A percentile compares a stretch with the other conserved stretches of the same genome.
Conservation (phyloP, 2,329 filamentous ascomycete species). For the Cephalotrichum gorgonifer region DNA sequence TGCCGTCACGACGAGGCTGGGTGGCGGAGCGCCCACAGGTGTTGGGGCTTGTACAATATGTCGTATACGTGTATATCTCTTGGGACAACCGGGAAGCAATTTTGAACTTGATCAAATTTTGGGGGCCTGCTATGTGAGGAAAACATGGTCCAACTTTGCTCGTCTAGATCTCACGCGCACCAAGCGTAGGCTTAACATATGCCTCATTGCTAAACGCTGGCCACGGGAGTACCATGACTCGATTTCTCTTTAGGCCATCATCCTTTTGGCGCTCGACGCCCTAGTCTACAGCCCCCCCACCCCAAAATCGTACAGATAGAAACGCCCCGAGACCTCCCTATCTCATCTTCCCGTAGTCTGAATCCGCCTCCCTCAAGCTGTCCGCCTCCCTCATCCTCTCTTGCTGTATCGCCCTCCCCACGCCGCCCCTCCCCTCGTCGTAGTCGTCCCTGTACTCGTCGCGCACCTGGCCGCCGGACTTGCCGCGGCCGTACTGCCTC, state of each 20-base stretch:
- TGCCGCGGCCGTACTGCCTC: conserved; percentile 88
- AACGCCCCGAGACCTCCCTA: conserved; percentile 12
- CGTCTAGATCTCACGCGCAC: not conserved
- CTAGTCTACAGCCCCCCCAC: no score
- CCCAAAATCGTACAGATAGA: not conserved
- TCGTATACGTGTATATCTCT: conserved; percentile 1
- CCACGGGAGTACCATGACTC: no score
- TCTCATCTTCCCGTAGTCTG: conserved; percentile 22
- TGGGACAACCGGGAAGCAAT: not conserved
- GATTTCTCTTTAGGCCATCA: no score
- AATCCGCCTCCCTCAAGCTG: conserved; percentile 10
- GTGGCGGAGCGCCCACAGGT: not conserved
- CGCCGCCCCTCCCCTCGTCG: conserved; percentile 85
- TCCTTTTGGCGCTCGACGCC: no score
- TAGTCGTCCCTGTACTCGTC: conserved; percentile 98
- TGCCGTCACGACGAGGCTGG: not conserved
- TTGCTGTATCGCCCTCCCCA: conserved; percentile 63
- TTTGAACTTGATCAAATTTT: not conserved
- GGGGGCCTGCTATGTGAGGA: not conserved
- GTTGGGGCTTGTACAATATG: conserved; percentile 3
- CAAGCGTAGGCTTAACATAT: not conserved
- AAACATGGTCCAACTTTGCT: not conserved
- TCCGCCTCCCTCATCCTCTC: conserved; percentile 34
- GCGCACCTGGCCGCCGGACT: conserved; percentile 90
- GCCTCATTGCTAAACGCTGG: no score